Percentiles rank a stretch among this genome's conserved stretches.
Conservation (phyloP, 495 filamentous ascomycete species). For the Neohortaea acidophila region DNA sequence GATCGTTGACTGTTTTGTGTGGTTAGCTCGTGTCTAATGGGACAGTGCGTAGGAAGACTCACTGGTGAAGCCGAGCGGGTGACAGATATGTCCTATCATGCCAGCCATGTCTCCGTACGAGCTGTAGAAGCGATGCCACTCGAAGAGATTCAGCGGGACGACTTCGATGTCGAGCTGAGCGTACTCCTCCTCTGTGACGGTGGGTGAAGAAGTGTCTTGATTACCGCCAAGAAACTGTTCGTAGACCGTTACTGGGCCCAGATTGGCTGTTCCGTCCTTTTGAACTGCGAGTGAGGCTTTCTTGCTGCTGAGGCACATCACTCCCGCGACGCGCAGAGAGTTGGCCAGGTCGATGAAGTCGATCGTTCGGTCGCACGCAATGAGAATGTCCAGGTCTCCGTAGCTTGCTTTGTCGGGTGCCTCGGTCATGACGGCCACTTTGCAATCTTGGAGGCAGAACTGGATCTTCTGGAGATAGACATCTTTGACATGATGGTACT, state of each 20-base stretch:
- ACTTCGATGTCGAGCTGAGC: conserved; percentile 52
- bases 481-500: conserved; percentile 13
- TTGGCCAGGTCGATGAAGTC: conserved; percentile 8
- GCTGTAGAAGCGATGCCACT: conserved; percentile 47
- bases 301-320: conserved; percentile 1
- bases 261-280: conserved; percentile 7
- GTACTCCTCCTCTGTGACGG: conserved; percentile 19
- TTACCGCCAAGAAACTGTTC: background rate
- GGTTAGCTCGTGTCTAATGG: no score
- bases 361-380: conserved; percentile 6
- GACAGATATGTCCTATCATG: conserved; percentile 44
- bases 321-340: conserved; percentile 1
- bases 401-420: conserved; percentile 23
- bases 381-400: conserved; percentile 28
- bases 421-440: conserved; percentile 10
- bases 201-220: background rate
- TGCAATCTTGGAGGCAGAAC: conserved; percentile 3
- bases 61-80: conserved; percentile 46
- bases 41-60: no score
- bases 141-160: conserved; percentile 30
- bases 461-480: conserved; percentile 2
- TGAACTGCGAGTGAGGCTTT: conserved; percentile 6
- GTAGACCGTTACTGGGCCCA: conserved; percentile 1
- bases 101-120: conserved; percentile 54
- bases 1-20: no score